phyloP scores from a whole-genome alignment of 2,329 filamentous ascomycete genomes.

The Pseudogymnoascus sp. region DNA sequence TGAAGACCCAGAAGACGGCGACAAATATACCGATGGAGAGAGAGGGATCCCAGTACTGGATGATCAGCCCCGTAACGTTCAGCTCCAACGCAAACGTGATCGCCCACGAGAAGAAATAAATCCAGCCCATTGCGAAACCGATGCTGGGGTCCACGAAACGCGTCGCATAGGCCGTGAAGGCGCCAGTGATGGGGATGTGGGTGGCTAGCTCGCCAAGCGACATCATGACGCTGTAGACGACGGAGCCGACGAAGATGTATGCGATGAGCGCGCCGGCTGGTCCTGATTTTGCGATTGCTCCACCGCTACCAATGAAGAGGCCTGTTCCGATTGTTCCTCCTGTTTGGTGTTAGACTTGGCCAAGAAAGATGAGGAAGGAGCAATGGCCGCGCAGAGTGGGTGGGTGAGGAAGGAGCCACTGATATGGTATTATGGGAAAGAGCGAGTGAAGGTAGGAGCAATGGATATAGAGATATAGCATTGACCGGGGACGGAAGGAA shows the following conservation, averaged over 20 bases:
- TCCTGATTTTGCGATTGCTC: slow-evolving; percentile 52
- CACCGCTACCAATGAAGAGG: slow-evolving; percentile 60
- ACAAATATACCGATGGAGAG: slow-evolving; percentile 65
- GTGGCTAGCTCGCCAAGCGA: slow-evolving; percentile 65
- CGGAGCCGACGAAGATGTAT: slow-evolving; percentile 59
- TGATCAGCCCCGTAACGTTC: slow-evolving; percentile 62
- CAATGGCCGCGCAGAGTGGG: background rate
- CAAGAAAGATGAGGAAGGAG: background rate
- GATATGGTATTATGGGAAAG: background rate
- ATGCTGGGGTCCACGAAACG: slow-evolving; percentile 66
- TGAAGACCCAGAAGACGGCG: slow-evolving; percentile 61
- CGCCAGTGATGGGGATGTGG: slow-evolving; percentile 66
- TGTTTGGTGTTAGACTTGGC: slow-evolving; percentile 18
- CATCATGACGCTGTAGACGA: slow-evolving; percentile 69
- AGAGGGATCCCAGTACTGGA: slow-evolving; percentile 60
- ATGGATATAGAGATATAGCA: background rate
- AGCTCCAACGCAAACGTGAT: slow-evolving; percentile 66
- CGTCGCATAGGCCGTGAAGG: slow-evolving; percentile 67
- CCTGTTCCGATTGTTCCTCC: slow-evolving; percentile 63
- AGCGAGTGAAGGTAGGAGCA: background rate
- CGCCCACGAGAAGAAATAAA: slow-evolving; percentile 74
- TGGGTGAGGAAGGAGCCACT: background rate
- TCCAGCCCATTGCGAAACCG: slow-evolving; percentile 73
- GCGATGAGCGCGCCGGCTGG: slow-evolving; percentile 59
- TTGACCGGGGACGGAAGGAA: background rate